Evolutionary conservation across 169 alveolate species (phyloP), one percentile per base, ranked within the genome.

Genomic region (Cryptosporidium sp.): DNA sequence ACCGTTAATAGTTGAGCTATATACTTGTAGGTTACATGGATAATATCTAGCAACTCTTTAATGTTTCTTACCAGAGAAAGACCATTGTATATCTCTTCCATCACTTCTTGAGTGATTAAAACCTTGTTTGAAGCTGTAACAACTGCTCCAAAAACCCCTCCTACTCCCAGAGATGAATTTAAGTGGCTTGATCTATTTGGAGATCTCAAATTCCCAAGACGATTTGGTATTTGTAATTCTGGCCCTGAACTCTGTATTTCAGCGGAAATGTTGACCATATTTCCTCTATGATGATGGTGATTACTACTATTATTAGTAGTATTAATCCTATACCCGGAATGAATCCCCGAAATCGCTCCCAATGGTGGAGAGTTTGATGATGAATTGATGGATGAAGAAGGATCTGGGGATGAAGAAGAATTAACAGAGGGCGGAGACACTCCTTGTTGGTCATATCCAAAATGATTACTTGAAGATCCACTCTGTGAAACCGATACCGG

Each of bases 81-180:
- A 1, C 89, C 89, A 65, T 62, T 80, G 35, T 80, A 80, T 43
- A 80, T 80, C 51, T 80, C 89, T 2, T 80, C 89, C 74, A 80
- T 45, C 12, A 80, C 68, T 18, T 65, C 75, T 62, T 80, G 89
- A 8, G 69, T 62, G 9, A 80, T 26, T 1, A 80, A 5, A 6
- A 80, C 26, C 50, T 65, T 65, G 14, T 35, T n/a, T n/a, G 75
- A 16, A 35, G 45, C 67, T 6, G 35, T n/a, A 2, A 55, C 1
- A 0, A 26, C 35, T 55, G 37, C 12, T 55, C 55, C 55, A 48
- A 48, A 48, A 14, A 5, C 4, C 5, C 21, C 55, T 45, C 55
- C 55, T 16, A 0, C 55, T 48, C 23, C 55, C 21, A 48, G 5
- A 48, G 21, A 18, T 3, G 55, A 14, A 14, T 48, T 48, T 6